These are phyloP conservation scores for Spathaspora hagerdaliae DNA, from an alignment of 805 yeast species.

Conservation along the genomic window DNA sequence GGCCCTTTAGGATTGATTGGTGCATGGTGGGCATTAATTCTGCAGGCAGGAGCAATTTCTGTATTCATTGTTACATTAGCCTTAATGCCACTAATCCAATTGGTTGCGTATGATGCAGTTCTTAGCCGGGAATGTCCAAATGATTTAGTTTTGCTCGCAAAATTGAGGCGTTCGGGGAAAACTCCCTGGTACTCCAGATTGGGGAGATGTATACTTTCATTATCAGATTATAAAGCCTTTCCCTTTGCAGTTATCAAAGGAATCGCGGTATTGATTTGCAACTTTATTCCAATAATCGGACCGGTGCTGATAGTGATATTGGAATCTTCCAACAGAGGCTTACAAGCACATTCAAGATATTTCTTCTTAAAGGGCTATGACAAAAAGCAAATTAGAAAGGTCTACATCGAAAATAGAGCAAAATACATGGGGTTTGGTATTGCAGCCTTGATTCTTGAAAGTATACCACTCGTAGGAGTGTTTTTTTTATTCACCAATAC, in stretches of 20 bases:
- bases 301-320: conserved; percentile 48
- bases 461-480: conserved; percentile 50
- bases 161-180: conserved; percentile 25
- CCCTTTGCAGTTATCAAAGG: conserved; percentile 40
- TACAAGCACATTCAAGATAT: conserved; percentile 50
- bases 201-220: conserved; percentile 21
- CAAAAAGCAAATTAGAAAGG: conserved; percentile 34
- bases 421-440: conserved; percentile 53
- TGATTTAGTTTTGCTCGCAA: conserved; percentile 39
- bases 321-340: conserved; percentile 54
- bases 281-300: conserved; percentile 55
- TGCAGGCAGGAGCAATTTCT: conserved; percentile 39
- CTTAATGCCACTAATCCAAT: conserved; percentile 47
- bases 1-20: conserved; percentile 51
- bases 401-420: conserved; percentile 33
- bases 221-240: conserved; percentile 35
- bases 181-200: conserved; percentile 28
- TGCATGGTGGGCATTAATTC: conserved; percentile 43
- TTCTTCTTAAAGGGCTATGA: conserved; percentile 52
- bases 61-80: conserved; percentile 37
- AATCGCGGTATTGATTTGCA: conserved; percentile 31
- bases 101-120: conserved; percentile 45
- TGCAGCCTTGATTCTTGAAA: conserved; percentile 46
- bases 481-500: conserved; percentile 56
- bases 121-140: conserved; percentile 43